Base-by-base conservation (phyloP, 495 filamentous ascomycete genomes). In the Paragyromitra xinjiangensis region DNA sequence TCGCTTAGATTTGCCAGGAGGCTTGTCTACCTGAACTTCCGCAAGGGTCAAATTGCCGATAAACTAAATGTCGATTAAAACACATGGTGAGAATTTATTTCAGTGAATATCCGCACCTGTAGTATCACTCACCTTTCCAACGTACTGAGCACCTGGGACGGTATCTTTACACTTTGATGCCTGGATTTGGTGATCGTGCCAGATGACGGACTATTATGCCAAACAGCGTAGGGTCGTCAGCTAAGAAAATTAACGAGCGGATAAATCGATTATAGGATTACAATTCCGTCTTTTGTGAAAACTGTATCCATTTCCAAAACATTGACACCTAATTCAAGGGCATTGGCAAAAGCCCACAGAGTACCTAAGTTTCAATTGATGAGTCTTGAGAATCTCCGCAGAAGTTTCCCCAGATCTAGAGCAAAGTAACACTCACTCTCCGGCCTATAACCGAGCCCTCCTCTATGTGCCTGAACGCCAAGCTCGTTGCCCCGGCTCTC, bases 41-140 rank as follows among this genome's bases (percentile, higher is more conserved):
- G 69, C 82, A 45, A 83, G 82, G 29, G 82, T 83, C 48, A 83
- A 45, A 63, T 83, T 81, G 61, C 77, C 82, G 53, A 83, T 83
- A 45, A 66, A 82, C 78, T 82, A 64, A 22, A 50, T 40, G 5
- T 50, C 12, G 16, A 7, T 62, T 66, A 8, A 44, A 51, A 42
- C 37, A 39, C 51, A 56, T 40, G 14, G 50, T 64, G 8, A 66
- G 58, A 64, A 50, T 12, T 24, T 50, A 14, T 40, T 19, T 45
- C 12, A 16, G 39, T 40, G 39, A 16, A 22, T 19, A 68, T 6
- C 5, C 63, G 9, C 19, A 11, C 8, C 4, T 44, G 8, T 34
- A 51, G 19, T 24, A 56, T 56, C 50, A 59, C 77, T 56, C 12
- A 79, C 77, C 26, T 82, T 71, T 37, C 82, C 82, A 24, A 83